Base-by-base conservation (phyloP, 192 early-diverging fungal species). In the Chytriomyces sp. region DNA sequence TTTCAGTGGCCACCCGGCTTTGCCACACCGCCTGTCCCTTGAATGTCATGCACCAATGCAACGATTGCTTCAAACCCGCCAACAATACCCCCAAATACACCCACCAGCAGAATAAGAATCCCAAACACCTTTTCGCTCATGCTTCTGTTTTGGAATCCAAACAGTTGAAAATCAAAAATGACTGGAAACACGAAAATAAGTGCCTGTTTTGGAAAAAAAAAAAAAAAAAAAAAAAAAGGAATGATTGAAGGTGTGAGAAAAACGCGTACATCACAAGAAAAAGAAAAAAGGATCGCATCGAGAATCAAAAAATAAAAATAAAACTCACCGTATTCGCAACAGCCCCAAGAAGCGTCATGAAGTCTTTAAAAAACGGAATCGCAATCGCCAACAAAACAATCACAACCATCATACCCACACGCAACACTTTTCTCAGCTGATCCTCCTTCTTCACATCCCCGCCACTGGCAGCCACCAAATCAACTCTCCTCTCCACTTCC, bases 161-260 rank as follows among this genome's bases (percentile, higher is more conserved):
- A 86, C 50, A 96, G 77, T 80, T 90, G 90, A 47, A 92, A 83
- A 68, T 95, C 92, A 82, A 89, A 94, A 11, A 94, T 35, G 28
- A 94, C 86, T 1, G 94, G 94, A 47, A 96, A 85, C 62, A 95
- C 84, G 77, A 96, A 96, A 83, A 96, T 94, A 43, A 94, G 84
- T 13, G 64, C 66, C 75, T 76, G 59, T 35, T 35, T 35, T 35
- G 28, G 28, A 2, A 35, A 35, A 35, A 35, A 35, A 35, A 2
- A 35, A 35, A 35, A 35, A 35, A 35, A 61, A n/a, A 16, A 9
- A 13, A 18, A 57, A 26, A 11, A 20, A 67, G 8, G 16, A 0
- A 8, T 87, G 82, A 53, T 89, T 91, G 46, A 57, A 70, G 20
- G 20, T 0, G 53, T 20, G 53, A 57, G 53, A 0, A 57, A 18